phyloP scores from a whole-genome alignment of 2,329 filamentous ascomycete species.

The Alternaria arbusti region DNA sequence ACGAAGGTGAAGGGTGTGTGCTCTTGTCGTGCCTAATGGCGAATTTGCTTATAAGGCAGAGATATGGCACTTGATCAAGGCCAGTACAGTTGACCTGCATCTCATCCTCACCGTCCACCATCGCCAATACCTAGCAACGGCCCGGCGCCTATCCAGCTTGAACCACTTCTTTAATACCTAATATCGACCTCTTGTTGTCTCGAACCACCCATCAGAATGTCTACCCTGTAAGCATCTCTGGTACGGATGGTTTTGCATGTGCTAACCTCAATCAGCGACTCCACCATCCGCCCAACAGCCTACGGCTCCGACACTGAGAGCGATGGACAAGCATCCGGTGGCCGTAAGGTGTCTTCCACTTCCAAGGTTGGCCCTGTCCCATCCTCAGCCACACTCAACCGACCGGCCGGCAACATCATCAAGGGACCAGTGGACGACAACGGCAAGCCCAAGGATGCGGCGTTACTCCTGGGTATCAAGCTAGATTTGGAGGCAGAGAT shows the following conservation, averaged over 20 bases:
- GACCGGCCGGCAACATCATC: conserved; percentile 55
- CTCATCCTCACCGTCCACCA: conserved; percentile 15
- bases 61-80: conserved; percentile 11
- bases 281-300: conserved; percentile 36
- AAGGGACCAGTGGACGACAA: conserved; percentile 64
- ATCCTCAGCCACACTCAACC: conserved; percentile 48
- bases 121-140: conserved; percentile 12
- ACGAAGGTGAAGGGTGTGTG: neutral
- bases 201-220: conserved; percentile 24
- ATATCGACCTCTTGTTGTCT: conserved; percentile 2
- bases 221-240: conserved; percentile 34
- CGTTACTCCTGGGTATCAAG: conserved; percentile 67
- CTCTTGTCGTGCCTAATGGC: neutral
- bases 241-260: neutral
- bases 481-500: conserved; percentile 68
- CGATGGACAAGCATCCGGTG: conserved; percentile 49
- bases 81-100: conserved; percentile 37
- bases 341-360: conserved; percentile 43
- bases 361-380: conserved; percentile 41
- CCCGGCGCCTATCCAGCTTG: conserved; percentile 17
- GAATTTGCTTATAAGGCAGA: conserved; percentile 36
- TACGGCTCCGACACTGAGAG: conserved; percentile 49
- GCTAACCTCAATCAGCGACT: conserved; percentile 27
- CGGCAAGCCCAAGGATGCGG: conserved; percentile 64
- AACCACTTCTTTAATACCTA: neutral